A percentile compares a stretch with the other conserved stretches of the same genome.
phyloP scores from a whole-genome alignment of 208 protist species.

The Trypanosoma conorhini region DNA sequence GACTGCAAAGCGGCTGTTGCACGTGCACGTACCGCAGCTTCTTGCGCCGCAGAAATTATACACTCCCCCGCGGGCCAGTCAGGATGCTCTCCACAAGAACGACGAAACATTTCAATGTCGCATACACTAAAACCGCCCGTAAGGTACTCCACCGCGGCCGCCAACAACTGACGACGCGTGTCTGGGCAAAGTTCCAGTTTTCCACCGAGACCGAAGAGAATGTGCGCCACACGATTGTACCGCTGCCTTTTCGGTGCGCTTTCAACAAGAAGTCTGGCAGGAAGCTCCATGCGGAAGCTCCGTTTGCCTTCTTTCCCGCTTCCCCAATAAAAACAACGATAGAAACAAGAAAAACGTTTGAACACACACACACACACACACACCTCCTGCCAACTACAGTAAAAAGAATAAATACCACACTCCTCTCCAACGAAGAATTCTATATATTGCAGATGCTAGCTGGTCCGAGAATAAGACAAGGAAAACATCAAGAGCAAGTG shows the following conservation, averaged over 20 bases:
- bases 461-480: too few relatives aligned
- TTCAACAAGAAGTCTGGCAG: slow-evolving; percentile 8
- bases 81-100: not conserved
- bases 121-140: slow-evolving; percentile 7
- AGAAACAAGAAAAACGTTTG: too few relatives aligned
- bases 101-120: slow-evolving; percentile 17
- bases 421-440: not conserved
- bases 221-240: slow-evolving; percentile 34
- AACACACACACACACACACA: too few relatives aligned
- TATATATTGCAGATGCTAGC: too few relatives aligned
- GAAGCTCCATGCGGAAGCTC: not conserved
- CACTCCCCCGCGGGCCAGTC: not conserved
- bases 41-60: slow-evolving; percentile 8
- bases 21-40: slow-evolving; percentile 7
- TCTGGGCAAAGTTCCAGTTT: slow-evolving; percentile 2
- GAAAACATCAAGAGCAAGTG: too few relatives aligned
- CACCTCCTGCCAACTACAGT: not conserved
- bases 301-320: not conserved
- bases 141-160: slow-evolving; percentile 5
- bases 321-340: not conserved
- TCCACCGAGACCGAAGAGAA: slow-evolving; percentile 19
- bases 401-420: slow-evolving; percentile 1
- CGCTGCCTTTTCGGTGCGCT: slow-evolving; percentile 22
- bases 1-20: slow-evolving; percentile 14
- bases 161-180: slow-evolving; percentile 8